phyloP scores from a whole-genome alignment of 2,329 filamentous ascomycete genomes.

The Raffaelea arxii region DNA sequence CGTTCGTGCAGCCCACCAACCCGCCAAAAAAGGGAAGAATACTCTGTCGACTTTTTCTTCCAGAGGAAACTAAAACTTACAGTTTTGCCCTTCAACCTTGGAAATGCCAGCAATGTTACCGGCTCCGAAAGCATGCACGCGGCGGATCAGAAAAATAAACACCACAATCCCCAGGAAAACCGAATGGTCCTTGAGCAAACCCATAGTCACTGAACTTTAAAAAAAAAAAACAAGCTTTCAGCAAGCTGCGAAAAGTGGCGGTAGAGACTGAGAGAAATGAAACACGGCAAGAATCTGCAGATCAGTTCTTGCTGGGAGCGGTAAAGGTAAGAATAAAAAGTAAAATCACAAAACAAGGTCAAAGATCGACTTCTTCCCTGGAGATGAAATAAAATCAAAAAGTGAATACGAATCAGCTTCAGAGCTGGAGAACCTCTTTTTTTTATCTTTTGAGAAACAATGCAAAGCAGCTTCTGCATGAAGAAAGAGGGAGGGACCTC shows the following conservation, averaged over 20 bases:
- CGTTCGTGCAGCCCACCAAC: too few species aligned
- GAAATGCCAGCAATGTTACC: slow-evolving; percentile 79
- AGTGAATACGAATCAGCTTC: too few species aligned
- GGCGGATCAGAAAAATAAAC: slow-evolving; percentile 57
- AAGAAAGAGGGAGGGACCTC: background rate
- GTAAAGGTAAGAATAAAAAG: slow-evolving; percentile 1
- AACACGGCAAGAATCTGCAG: background rate
- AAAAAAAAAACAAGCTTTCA: background rate
- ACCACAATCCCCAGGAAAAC: slow-evolving; percentile 47
- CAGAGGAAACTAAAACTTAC: too few species aligned
- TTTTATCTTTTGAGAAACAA: background rate
- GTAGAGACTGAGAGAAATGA: background rate
- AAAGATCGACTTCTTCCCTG: too few species aligned
- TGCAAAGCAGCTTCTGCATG: background rate
- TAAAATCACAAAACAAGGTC: too few species aligned
- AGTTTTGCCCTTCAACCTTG: slow-evolving; percentile 76
- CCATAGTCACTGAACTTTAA: slow-evolving; percentile 27
- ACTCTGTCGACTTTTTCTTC: too few species aligned
- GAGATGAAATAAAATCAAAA: slow-evolving; percentile 1
- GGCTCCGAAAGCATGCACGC: slow-evolving; percentile 71
- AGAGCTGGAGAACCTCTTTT: too few species aligned
- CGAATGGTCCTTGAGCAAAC: slow-evolving; percentile 35
- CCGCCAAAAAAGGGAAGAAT: too few species aligned
- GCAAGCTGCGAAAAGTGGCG: background rate
- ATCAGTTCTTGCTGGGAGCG: background rate